Base-by-base conservation (phyloP, 371 early-diverging fungal genomes). In the Nematocida sp. region DNA sequence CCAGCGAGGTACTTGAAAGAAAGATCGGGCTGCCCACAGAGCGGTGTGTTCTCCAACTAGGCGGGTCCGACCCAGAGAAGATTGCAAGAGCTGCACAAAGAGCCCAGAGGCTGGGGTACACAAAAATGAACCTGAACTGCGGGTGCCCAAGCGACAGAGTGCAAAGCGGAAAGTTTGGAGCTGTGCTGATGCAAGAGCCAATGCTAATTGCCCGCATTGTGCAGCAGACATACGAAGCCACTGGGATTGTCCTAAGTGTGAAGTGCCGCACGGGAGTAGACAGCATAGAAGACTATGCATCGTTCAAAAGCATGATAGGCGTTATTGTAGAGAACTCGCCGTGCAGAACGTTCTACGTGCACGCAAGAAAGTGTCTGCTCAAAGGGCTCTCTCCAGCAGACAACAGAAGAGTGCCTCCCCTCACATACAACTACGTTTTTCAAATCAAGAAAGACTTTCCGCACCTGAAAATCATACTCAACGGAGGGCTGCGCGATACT, bases 311-410 rank as follows among this genome's bases (percentile, higher is more conserved):
- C 43, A 83, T 84, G 76, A 70, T 84, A 1, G 29, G 37, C 13
- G 36, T 51, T 32, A 79, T 84, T 34, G 58, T 55, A 31, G 86
- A 23, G 85, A 87, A 83, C n/a, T 85, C 86, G 21, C 51, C 81
- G 21, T 75, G 81, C 36, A 54, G 63, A 3, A 79, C 64, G 76
- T 79, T 91, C 57, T 87, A 91, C 75, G 84, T 93, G 7, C 93
- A 93, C 82, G 90, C 92, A 1, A 85, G 93, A 45, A 90, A 90
- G 76, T 90, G 90, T 38, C 87, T 87, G 82, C 84, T 93, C 17
- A 85, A 87, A 43, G 91, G 91, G 0, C 76, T 91, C 3, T 88
- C 88, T 21, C 91, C 93, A 0, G 86, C 87, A 64, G 87, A 91
- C 66, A 93, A 93, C 82, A 85, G 91, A 75, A 85, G 79, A 13